A percentile compares a stretch with the other conserved stretches of the same genome.
Evolutionary conservation across 345 rosid species (phyloP).

Genomic region (Odontarrhena argentea): DNA sequence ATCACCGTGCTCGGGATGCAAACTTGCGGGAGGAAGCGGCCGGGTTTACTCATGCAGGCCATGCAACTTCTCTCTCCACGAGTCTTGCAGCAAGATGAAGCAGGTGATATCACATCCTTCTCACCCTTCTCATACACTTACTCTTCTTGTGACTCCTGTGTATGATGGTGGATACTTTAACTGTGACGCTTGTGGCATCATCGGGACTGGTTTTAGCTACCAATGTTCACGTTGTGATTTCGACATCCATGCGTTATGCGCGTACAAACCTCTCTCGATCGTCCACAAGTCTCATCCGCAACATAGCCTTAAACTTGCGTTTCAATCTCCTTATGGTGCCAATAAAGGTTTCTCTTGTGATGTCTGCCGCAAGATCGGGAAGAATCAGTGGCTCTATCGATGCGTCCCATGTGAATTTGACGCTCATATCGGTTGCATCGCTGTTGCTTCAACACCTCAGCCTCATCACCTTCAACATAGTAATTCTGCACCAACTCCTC

Average conservation of each 20-base stretch:
- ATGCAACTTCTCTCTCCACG: constrained; percentile 62
- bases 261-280: constrained; percentile 49
- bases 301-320: constrained; percentile 51
- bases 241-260: constrained; percentile 56
- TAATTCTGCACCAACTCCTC: constrained; percentile 33
- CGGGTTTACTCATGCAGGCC: constrained; percentile 55
- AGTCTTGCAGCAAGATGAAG: constrained; percentile 58
- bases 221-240: constrained; percentile 55
- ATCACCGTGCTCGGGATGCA: constrained; percentile 51
- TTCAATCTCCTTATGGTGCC: constrained; percentile 52
- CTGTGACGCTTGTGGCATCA: constrained; percentile 60
- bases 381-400: constrained; percentile 63
- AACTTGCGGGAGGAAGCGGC: constrained; percentile 35
- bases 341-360: constrained; percentile 60
- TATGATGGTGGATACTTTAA: constrained; percentile 51
- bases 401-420: constrained; percentile 59
- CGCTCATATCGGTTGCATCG: constrained; percentile 55
- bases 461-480: constrained; percentile 37
- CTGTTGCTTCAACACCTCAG: constrained; percentile 23
- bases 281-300: constrained; percentile 46
- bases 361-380: constrained; percentile 49
- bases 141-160: constrained; percentile 50
- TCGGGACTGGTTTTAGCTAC: constrained; percentile 57
- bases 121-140: constrained; percentile 54
- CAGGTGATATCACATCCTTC: constrained; percentile 56